Evolutionary conservation across 2,329 filamentous ascomycete genomes (phyloP).

Genomic region (Domatiomyces globalis): DNA sequence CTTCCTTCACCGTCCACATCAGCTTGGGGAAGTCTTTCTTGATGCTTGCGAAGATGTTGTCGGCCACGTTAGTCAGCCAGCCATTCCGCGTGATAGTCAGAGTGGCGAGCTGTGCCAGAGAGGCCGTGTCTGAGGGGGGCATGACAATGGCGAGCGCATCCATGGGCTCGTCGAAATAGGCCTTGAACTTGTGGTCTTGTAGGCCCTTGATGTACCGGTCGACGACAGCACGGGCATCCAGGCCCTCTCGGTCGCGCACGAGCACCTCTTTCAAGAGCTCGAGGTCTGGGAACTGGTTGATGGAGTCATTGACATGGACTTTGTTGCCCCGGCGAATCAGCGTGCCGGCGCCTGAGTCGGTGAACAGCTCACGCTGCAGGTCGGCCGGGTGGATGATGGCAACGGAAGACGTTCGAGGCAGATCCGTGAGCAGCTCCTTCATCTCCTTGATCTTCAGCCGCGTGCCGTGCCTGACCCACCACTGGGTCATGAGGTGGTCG

Average conservation of each 20-base stretch:
- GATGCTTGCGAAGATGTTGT: constrained; percentile 86
- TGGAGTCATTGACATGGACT: constrained; percentile 56
- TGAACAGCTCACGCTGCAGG: constrained; percentile 92
- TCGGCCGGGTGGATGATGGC: constrained; percentile 95
- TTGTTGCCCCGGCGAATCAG: constrained; percentile 86
- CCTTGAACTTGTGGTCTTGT: constrained; percentile 65
- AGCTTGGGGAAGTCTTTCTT: constrained; percentile 87
- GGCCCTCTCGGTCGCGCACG: constrained; percentile 63
- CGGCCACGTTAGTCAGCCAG: constrained; percentile 86
- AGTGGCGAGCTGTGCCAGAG: constrained; percentile 71
- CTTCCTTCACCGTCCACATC: constrained; percentile 90
- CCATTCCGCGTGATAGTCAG: constrained; percentile 88
- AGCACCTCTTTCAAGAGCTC: constrained; percentile 68
- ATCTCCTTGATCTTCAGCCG: constrained; percentile 96
- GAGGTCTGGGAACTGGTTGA: constrained; percentile 63
- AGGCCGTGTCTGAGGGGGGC: constrained; percentile 50
- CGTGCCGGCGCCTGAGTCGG: constrained; percentile 86
- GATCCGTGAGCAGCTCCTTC: constrained; percentile 76
- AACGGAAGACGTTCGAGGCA: constrained; percentile 84
- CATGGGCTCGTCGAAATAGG: constrained; percentile 89
- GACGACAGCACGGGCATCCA: constrained; percentile 70
- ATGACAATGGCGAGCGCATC: constrained; percentile 83
- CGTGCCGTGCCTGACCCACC: constrained; percentile 91
- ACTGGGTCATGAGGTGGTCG: constrained; percentile 78
- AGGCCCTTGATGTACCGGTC: constrained; percentile 75